Evolutionary conservation across 768 basidiomycete species (phyloP).

Genomic region (Dendrothele bispora): DNA sequence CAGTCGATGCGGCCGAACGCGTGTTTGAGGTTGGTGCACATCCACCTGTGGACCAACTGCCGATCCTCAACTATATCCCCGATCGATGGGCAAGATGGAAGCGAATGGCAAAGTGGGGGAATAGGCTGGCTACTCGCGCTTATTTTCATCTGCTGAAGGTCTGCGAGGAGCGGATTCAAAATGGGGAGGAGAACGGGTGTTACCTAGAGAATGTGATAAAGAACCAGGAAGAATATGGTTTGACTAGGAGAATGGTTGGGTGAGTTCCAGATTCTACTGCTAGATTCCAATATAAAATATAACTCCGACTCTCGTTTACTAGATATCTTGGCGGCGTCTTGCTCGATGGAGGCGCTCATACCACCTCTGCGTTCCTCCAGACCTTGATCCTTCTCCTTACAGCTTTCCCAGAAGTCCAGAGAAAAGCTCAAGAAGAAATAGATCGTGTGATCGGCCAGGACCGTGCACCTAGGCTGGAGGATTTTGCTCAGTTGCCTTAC

Average conservation of each 20-base stretch:
- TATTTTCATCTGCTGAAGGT: slow-evolving; percentile 27
- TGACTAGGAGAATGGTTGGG: slow-evolving; percentile 23
- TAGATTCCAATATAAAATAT: not conserved
- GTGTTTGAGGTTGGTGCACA: slow-evolving; percentile 32
- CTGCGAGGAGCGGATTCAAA: slow-evolving; percentile 21
- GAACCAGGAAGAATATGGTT: slow-evolving; percentile 19
- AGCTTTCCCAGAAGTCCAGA: slow-evolving; percentile 23
- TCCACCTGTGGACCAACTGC: slow-evolving; percentile 35
- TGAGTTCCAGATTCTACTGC: no score
- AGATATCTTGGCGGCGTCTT: slow-evolving; percentile 32
- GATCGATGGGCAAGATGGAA: slow-evolving; percentile 37
- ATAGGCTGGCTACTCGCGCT: slow-evolving; percentile 22
- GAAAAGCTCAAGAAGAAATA: slow-evolving; percentile 27
- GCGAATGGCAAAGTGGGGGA: slow-evolving; percentile 16
- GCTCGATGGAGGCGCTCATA: slow-evolving; percentile 31
- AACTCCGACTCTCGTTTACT: not conserved
- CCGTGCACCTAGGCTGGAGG: slow-evolving; percentile 18
- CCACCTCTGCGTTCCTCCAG: slow-evolving; percentile 24
- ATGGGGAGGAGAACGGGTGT: slow-evolving; percentile 25
- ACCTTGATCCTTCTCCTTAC: slow-evolving; percentile 18
- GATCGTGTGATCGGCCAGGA: slow-evolving; percentile 24
- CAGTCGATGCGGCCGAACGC: slow-evolving; percentile 21
- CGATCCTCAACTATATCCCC: slow-evolving; percentile 30
- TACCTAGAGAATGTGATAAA: slow-evolving; percentile 31
- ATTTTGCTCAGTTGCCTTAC: slow-evolving; percentile 20